Evolutionary conservation across 148 eudicot genomes (phyloP), one percentile per base, ranked within the genome.

Genomic region (Salicornia ramosissima): DNA sequence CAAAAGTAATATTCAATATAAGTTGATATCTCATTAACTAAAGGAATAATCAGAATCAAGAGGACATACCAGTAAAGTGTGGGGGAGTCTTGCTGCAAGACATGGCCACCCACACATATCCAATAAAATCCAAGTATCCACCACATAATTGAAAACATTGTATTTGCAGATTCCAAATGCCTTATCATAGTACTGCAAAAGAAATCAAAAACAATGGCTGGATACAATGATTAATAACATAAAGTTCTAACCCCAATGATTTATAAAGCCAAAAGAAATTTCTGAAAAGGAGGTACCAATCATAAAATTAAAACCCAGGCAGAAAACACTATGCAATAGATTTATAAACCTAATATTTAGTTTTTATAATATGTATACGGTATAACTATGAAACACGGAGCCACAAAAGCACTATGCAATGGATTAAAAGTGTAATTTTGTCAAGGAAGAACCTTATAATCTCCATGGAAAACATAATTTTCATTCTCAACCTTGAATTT

Each of bases 121-220:
- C 90, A 86, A 63, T 86, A 88, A 65, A 88, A 88, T 69, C 94
- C 94, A 70, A 84, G 60, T 33, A 86, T 75, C 94, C 94, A 88
- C 94, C 90, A 88, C 69, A 81, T 25, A 57, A 88, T 84, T n/a
- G 90, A 88, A 76, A 88, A 86, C 86, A 86, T 81, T 24, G 93
- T 86, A 81, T 88, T 88, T 29, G 82, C 94, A 71, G 90, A 84
- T 79, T 88, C 94, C 69, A 88, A 59, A 78, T 88, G 84, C 71
- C 80, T 81, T 14, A 82, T 76, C 63, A 76, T 70, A 12, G 75
- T 50, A 81, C 94, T 88, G 82, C 50, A 22, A 66, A 78, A 18
- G 64, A 74, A 62, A 40, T 22, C 25, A 60, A 8, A 73, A 33
- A 39, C 10, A 33, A 63, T 67, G 19, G 57, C 65, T 57, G 24